A percentile compares a stretch with the other conserved stretches of the same genome.
Conservation (phyloP, 805 yeast genomes). For the Nakazawaea wickerhamii region DNA sequence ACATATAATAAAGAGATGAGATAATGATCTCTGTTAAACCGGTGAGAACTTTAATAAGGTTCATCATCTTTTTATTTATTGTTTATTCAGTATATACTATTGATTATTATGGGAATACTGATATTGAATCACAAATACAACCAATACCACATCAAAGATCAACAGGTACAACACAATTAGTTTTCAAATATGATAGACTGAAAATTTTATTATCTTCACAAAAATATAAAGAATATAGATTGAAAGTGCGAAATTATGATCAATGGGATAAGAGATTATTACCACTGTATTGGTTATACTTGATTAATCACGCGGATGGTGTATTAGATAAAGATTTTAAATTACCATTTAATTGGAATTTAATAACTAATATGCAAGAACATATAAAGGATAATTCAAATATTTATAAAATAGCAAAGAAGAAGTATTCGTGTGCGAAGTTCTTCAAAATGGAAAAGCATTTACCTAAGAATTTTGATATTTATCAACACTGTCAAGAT, state of each 20-base stretch:
- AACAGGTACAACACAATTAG: too few relatives aligned
- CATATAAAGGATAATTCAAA: not conserved
- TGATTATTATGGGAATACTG: not conserved
- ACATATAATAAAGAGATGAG: not conserved
- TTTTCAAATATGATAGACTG: not conserved
- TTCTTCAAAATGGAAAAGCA: slow-evolving; percentile 2
- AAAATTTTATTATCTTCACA: not conserved
- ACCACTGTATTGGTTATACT: slow-evolving; percentile 11
- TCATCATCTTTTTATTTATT: not conserved
- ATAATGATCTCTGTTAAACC: not conserved
- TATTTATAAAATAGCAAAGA: not conserved
- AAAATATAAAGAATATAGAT: not conserved
- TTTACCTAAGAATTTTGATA: not conserved
- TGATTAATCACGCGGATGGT: not conserved
- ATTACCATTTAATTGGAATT: slow-evolving; percentile 14
- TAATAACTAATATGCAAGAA: slow-evolving; percentile 2
- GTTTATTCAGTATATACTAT: not conserved
- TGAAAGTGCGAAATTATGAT: slow-evolving; percentile 1
- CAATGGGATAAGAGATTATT: slow-evolving; percentile 5
- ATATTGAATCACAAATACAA: not conserved
- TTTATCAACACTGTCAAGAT: not conserved
- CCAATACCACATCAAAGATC: not conserved
- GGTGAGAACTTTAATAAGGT: not conserved
- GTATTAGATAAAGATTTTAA: slow-evolving; percentile 1
- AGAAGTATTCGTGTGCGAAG: slow-evolving; percentile 1